These are phyloP conservation scores for Citrus cavaleriei DNA, from an alignment of 345 rosid genomes.

Conservation along the genomic window DNA sequence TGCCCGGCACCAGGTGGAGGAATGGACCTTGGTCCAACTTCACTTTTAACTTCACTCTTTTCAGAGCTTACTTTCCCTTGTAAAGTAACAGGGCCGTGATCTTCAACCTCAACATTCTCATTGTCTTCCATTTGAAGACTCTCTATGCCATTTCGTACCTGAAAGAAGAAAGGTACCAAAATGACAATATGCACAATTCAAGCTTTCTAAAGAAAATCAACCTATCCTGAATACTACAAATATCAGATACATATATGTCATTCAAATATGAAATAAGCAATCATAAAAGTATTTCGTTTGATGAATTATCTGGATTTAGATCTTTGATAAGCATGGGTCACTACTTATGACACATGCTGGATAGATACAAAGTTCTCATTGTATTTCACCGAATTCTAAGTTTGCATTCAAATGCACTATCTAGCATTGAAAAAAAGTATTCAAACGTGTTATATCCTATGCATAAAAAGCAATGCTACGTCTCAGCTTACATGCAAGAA, in stretches of 20 bases:
- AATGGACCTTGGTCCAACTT: slow-evolving; percentile 34
- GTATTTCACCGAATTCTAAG: background rate
- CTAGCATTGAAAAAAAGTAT: too few species aligned
- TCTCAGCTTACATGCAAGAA: background rate
- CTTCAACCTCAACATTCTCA: slow-evolving; percentile 35
- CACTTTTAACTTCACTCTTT: slow-evolving; percentile 35
- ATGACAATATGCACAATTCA: background rate
- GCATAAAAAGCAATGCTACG: background rate
- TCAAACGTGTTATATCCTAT: background rate
- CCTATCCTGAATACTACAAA: background rate
- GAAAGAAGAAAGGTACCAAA: slow-evolving; percentile 10
- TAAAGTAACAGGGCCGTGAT: slow-evolving; percentile 28
- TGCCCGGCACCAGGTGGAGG: slow-evolving; percentile 78
- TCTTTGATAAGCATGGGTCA: background rate
- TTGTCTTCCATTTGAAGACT: slow-evolving; percentile 41
- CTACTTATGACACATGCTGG: background rate
- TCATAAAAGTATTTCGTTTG: background rate
- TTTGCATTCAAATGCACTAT: background rate
- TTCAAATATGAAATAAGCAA: background rate
- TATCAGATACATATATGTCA: background rate
- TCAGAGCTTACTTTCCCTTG: slow-evolving; percentile 21
- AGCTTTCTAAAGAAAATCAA: background rate
- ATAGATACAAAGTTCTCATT: background rate
- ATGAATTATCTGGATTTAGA: background rate
- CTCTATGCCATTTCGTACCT: slow-evolving; percentile 38